Evolutionary conservation across 2,329 filamentous ascomycete genomes (phyloP).

Genomic region (Passalora sequoiae): DNA sequence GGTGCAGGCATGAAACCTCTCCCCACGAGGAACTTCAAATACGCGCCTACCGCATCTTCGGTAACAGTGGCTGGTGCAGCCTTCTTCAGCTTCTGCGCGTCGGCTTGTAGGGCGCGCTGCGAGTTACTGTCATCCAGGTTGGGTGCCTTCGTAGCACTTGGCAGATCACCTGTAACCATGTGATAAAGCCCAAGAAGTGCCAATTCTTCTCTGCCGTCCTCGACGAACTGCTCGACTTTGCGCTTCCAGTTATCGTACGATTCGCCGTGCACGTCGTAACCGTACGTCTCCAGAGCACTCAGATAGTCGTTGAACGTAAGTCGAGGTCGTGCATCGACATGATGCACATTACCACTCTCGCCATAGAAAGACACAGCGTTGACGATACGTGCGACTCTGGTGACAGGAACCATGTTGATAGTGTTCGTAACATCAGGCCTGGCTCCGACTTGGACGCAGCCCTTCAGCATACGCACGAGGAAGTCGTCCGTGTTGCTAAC

Average conservation of each 20-base stretch:
- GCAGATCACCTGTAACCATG: conserved; percentile 66
- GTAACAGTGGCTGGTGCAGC: conserved; percentile 54
- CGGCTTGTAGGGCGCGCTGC: conserved; percentile 56
- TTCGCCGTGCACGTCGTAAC: conserved; percentile 63
- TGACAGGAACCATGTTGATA: conserved; percentile 83
- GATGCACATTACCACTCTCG: conserved; percentile 51
- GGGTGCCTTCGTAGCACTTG: conserved; percentile 63
- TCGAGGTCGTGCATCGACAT: conserved; percentile 75
- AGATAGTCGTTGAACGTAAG: conserved; percentile 74
- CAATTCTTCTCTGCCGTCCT: conserved; percentile 60
- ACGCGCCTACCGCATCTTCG: conserved; percentile 57
- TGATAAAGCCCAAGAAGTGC: conserved; percentile 72
- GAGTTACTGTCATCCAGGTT: conserved; percentile 72
- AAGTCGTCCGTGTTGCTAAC: conserved; percentile 83
- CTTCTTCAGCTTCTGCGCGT: conserved; percentile 33
- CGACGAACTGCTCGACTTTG: conserved; percentile 64
- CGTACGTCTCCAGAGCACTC: conserved; percentile 64
- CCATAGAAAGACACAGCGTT: conserved; percentile 65
- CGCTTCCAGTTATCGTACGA: conserved; percentile 65
- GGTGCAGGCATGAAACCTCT: conserved; percentile 58
- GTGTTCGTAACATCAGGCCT: conserved; percentile 78
- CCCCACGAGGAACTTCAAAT: conserved; percentile 58
- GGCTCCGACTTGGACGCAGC: conserved; percentile 70
- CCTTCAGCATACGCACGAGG: conserved; percentile 78
- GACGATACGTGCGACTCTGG: conserved; percentile 75